Conservation (phyloP, 306 rosid genomes). For the Cucumis sativus region Cucumber_9930_V3 NC_026657.2:26469001-26469500, state of each 20-base stretch:
- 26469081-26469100: slow-evolving; percentile 7
- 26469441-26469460: not conserved
- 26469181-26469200: slow-evolving; percentile 82
- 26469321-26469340: not conserved
- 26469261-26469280: slow-evolving; percentile 72
- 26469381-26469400: not conserved
- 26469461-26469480: not conserved
- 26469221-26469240: slow-evolving; percentile 67
- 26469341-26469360: not conserved
- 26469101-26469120: slow-evolving; percentile 43
- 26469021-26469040: not conserved
- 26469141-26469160: slow-evolving; percentile 79
- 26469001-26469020: not conserved
- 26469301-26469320: slow-evolving; percentile 30
- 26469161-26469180: slow-evolving; percentile 69
- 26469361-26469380: not conserved
- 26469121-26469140: slow-evolving; percentile 76
- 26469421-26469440: not conserved
- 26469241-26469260: slow-evolving; percentile 94
- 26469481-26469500: not conserved
- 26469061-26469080: not conserved
- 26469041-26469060: not conserved
- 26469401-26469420: not conserved
- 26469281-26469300: slow-evolving; percentile 76
- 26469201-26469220: slow-evolving; percentile 63